Conservation (phyloP, 2,329 filamentous ascomycete species). For the Fusarium camptoceras region DNA sequence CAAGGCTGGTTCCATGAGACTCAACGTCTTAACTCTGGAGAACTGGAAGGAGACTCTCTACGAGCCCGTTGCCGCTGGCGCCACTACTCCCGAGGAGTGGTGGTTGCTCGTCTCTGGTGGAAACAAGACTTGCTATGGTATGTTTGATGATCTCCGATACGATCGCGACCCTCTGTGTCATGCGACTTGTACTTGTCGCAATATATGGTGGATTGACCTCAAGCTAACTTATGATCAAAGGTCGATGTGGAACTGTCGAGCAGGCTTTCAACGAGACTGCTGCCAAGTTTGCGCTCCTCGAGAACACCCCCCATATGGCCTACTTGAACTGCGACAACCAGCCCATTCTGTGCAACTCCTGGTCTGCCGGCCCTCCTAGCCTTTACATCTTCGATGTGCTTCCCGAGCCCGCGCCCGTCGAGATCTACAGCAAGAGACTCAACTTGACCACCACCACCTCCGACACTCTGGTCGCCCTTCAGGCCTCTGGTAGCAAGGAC, state of each 20-base stretch:
- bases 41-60: constrained; percentile 79
- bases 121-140: constrained; percentile 82
- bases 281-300: constrained; percentile 69
- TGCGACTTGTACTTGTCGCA: background rate
- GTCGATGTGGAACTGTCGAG: constrained; percentile 73
- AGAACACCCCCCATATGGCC: constrained; percentile 74
- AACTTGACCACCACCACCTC: constrained; percentile 77
- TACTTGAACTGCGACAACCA: constrained; percentile 80
- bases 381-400: constrained; percentile 77
- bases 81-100: constrained; percentile 78
- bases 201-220: background rate
- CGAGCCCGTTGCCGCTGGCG: constrained; percentile 67
- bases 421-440: constrained; percentile 73
- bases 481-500: constrained; percentile 64
- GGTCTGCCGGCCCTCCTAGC: constrained; percentile 73
- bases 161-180: background rate
- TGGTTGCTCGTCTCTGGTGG: constrained; percentile 79
- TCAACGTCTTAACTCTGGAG: constrained; percentile 68
- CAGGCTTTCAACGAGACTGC: constrained; percentile 75
- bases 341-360: constrained; percentile 79
- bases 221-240: constrained; percentile 54
- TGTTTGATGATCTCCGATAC: constrained; percentile 35
- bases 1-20: constrained; percentile 58
- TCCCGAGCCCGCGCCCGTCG: constrained; percentile 71
- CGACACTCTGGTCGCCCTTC: constrained; percentile 71